Conservation (phyloP, 129 eudicot genomes). For the Flaveria linearis region DNA sequence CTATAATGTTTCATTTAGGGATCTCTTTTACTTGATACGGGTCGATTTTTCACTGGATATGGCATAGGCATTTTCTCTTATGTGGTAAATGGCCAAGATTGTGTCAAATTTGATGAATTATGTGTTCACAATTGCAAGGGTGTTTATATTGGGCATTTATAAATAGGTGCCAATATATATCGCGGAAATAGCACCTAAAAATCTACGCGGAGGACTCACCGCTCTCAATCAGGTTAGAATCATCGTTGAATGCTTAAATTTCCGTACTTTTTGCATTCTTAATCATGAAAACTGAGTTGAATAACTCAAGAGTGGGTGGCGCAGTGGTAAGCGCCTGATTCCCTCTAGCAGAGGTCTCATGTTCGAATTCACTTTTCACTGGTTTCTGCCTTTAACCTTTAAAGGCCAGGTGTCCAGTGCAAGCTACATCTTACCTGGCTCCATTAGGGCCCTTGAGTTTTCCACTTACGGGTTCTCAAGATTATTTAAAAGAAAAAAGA, state of each 20-base stretch:
- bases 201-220: conserved; percentile 84
- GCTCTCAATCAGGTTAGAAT: conserved; percentile 70
- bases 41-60: conserved; percentile 83
- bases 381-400: not conserved
- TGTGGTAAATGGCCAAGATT: conserved; percentile 54
- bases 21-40: conserved; percentile 62
- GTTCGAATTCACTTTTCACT: conserved; percentile 24
- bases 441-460: not conserved
- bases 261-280: not conserved
- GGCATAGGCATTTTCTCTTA: conserved; percentile 80
- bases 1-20: conserved; percentile 44
- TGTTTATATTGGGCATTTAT: conserved; percentile 21
- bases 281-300: conserved; percentile 2
- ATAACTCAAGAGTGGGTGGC: not conserved
- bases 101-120: conserved; percentile 20
- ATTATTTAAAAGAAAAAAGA: not conserved
- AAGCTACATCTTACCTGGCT: not conserved
- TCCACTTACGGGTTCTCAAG: not conserved
- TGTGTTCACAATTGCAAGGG: conserved; percentile 18
- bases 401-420: not conserved
- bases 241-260: not conserved
- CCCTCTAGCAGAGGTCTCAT: conserved; percentile 32
- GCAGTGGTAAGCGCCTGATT: not conserved
- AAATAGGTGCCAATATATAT: conserved; percentile 75
- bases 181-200: conserved; percentile 83